Percentiles rank a stretch among this genome's conserved stretches.
Evolutionary conservation across 805 yeast genomes (phyloP).

Genomic region (Saturnispora hagleri): DNA sequence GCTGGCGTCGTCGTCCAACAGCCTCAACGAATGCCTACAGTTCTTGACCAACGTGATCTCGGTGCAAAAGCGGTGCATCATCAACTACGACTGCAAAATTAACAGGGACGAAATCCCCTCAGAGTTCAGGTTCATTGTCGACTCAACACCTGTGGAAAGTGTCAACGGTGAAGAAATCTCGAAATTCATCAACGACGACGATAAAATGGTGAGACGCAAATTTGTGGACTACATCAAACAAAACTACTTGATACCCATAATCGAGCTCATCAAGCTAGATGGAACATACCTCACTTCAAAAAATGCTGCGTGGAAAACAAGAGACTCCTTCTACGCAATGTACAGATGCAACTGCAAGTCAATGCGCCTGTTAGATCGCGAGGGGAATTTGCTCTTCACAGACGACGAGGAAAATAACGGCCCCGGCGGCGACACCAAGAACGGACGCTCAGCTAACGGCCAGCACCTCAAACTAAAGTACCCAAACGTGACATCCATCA

Average conservation of each 20-base stretch:
- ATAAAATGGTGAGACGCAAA: neutral
- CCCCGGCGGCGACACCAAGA: neutral
- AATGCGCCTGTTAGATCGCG: constrained; percentile 1
- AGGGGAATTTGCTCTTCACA: neutral
- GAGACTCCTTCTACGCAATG: constrained; percentile 7
- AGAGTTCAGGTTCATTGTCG: neutral
- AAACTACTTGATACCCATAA: neutral
- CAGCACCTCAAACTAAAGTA: neutral
- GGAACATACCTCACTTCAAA: neutral
- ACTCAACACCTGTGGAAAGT: constrained; percentile 1
- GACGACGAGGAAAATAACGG: neutral
- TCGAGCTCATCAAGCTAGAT: neutral
- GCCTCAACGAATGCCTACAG: neutral
- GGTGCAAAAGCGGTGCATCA: constrained; percentile 1
- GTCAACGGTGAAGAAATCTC: constrained; percentile 7
- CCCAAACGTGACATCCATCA: neutral
- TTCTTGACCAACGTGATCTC: neutral
- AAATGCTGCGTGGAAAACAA: constrained; percentile 8
- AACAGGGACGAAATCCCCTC: neutral
- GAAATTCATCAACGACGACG: constrained; percentile 5
- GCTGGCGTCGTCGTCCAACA: neutral
- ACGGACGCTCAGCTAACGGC: neutral
- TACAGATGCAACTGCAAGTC: constrained; percentile 5
- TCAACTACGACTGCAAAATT: constrained; percentile 3
- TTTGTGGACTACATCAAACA: constrained; percentile 2